These are phyloP conservation scores for Xylaria acuta DNA, from an alignment of 495 filamentous ascomycete genomes.

Conservation along the genomic window DNA sequence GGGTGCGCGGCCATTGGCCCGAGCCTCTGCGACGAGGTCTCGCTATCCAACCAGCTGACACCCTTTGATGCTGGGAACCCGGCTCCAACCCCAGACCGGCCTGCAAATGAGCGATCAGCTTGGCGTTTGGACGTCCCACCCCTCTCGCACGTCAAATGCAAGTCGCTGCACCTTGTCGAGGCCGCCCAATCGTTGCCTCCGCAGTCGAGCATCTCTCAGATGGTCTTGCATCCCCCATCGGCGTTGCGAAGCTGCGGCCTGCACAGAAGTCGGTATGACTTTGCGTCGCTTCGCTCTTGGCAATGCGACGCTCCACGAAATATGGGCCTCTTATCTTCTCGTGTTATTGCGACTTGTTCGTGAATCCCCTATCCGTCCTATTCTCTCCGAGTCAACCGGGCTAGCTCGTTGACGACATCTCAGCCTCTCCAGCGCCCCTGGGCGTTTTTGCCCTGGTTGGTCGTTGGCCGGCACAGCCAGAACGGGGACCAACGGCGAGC, in stretches of 20 bases:
- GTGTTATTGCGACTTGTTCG: conserved; percentile 41
- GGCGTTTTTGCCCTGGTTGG: conserved; percentile 11
- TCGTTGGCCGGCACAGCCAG: neutral
- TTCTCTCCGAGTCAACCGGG: conserved; percentile 35
- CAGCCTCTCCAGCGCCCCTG: conserved; percentile 22
- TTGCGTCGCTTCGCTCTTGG: conserved; percentile 28
- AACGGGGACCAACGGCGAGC: conserved; percentile 32
- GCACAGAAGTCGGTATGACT: conserved; percentile 28
- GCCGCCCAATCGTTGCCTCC: conserved; percentile 20
- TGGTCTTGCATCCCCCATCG: conserved; percentile 21
- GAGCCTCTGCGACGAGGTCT: conserved; percentile 38
- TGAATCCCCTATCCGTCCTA: conserved; percentile 30
- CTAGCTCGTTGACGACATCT: conserved; percentile 12
- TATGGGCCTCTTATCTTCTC: conserved; percentile 35
- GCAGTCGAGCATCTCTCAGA: conserved; percentile 11
- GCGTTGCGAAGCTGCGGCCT: conserved; percentile 25
- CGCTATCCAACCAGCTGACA: conserved; percentile 46
- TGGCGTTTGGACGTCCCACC: conserved; percentile 35
- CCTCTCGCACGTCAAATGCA: conserved; percentile 25
- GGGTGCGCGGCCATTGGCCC: conserved; percentile 34
- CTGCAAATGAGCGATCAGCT: conserved; percentile 41
- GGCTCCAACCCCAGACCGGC: conserved; percentile 39
- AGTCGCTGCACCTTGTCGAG: conserved; percentile 22
- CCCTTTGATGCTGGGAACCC: conserved; percentile 35
- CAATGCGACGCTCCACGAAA: conserved; percentile 24